Evolutionary conservation across 495 filamentous ascomycete genomes (phyloP).

Genomic region (Aspergillus saccharolyticus): DNA sequence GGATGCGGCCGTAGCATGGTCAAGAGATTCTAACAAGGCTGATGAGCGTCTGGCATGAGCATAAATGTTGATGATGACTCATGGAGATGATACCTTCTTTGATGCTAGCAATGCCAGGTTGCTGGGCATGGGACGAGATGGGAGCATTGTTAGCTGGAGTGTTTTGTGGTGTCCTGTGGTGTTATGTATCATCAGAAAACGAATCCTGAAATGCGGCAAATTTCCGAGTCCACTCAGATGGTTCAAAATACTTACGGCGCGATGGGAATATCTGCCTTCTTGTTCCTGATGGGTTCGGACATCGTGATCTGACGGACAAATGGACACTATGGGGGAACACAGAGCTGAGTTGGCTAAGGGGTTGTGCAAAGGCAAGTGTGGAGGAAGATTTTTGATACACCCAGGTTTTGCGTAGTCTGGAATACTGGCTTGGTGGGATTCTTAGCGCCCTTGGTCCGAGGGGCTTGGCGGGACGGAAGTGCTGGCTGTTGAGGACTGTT

Average conservation of each 20-base stretch:
- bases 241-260: constrained; percentile 66
- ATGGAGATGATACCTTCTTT: constrained; percentile 70
- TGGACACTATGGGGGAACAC: not conserved
- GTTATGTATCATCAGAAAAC: constrained; percentile 24
- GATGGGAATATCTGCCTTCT: constrained; percentile 73
- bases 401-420: constrained; percentile 40
- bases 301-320: constrained; percentile 42
- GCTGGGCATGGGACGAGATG: constrained; percentile 95
- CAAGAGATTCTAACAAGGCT: constrained; percentile 68
- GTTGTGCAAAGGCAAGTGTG: constrained; percentile 19
- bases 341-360: constrained; percentile 19
- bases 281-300: constrained; percentile 89
- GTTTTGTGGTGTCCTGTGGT: constrained; percentile 83
- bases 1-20: constrained; percentile 78
- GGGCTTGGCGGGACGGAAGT: constrained; percentile 42
- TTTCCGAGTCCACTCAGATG: not conserved
- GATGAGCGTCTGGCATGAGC: not conserved
- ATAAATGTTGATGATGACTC: constrained; percentile 6
- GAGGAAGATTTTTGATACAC: constrained; percentile 38
- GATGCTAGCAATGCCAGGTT: constrained; percentile 91
- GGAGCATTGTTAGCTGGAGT: constrained; percentile 91
- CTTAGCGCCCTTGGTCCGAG: constrained; percentile 46
- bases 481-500: constrained; percentile 38
- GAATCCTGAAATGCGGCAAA: constrained; percentile 5
- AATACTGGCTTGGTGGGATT: constrained; percentile 44